These are phyloP conservation scores for Takakia lepidozioides DNA, from an alignment of 225 moss, liverwort and hornwort genomes.

Conservation along the genomic window DNA sequence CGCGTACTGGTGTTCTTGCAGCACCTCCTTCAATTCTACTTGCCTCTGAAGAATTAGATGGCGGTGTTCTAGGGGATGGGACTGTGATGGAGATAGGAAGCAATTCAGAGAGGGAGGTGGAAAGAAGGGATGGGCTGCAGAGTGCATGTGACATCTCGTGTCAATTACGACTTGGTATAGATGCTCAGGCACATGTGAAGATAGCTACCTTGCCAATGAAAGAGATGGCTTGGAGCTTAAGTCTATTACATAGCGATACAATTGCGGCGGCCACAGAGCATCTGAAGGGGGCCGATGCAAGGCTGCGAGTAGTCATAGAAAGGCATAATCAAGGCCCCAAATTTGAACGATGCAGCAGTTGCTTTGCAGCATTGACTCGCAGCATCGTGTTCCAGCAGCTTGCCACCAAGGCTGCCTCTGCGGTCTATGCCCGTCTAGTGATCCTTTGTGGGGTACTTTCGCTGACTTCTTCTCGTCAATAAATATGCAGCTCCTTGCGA, in stretches of 20 bases:
- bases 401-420: slow-evolving; percentile 65
- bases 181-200: neutral
- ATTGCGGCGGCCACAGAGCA: slow-evolving; percentile 57
- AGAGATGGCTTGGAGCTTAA: slow-evolving; percentile 16
- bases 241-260: slow-evolving; percentile 27
- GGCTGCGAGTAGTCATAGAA: slow-evolving; percentile 53
- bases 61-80: too few relatives aligned
- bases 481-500: too few relatives aligned
- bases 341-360: slow-evolving; percentile 47
- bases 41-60: too few relatives aligned
- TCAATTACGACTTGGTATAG: too few relatives aligned
- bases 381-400: slow-evolving; percentile 90
- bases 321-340: slow-evolving; percentile 38
- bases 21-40: too few relatives aligned
- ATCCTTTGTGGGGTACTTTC: slow-evolving; percentile 64
- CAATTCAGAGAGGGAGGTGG: too few relatives aligned
- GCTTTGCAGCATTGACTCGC: slow-evolving; percentile 50
- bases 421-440: slow-evolving; percentile 59
- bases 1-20: too few relatives aligned
- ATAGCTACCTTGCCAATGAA: slow-evolving; percentile 7
- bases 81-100: too few relatives aligned
- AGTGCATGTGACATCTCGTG: too few relatives aligned
- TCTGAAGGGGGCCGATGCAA: slow-evolving; percentile 49
- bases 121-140: too few relatives aligned
- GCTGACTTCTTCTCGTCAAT: too few relatives aligned